Conservation (phyloP, 306 rosid genomes). For the Trifolium pratense region DNA sequence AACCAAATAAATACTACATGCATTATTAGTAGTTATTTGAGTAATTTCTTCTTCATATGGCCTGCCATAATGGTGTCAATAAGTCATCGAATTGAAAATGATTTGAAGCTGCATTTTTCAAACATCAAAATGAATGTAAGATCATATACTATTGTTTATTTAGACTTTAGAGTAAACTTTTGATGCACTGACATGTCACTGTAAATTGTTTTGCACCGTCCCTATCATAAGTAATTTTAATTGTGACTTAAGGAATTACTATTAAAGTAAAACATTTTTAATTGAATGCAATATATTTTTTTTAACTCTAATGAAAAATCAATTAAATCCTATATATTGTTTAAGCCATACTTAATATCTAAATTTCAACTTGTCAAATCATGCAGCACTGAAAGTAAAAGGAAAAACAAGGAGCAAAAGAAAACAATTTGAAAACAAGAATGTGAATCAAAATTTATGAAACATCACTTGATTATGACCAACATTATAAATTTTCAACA, state of each 20-base stretch:
- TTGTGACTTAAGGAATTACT: not conserved
- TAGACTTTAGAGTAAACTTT: too few relatives aligned
- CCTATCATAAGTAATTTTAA: too few relatives aligned
- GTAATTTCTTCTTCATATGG: not conserved
- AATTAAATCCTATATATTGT: too few relatives aligned
- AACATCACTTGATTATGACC: not conserved
- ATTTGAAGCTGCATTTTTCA: not conserved
- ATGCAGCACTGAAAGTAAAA: not conserved
- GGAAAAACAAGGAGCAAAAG: not conserved
- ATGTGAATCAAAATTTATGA: not conserved
- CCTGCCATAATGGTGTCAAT: not conserved
- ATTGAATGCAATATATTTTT: too few relatives aligned
- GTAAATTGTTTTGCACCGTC: not conserved
- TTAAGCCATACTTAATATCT: not conserved
- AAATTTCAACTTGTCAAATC: not conserved
- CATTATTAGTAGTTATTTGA: not conserved
- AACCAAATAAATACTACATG: not conserved
- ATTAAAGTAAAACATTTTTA: not conserved
- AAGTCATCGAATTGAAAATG: not conserved
- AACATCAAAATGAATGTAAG: not conserved
- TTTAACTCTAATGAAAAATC: not conserved
- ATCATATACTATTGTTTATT: not conserved
- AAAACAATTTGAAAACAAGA: constrained; percentile 5
- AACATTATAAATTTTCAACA: not conserved
- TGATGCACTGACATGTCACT: not conserved